Conservation (phyloP, 371 early-diverging fungal genomes). For the Mucor piriformis region DNA sequence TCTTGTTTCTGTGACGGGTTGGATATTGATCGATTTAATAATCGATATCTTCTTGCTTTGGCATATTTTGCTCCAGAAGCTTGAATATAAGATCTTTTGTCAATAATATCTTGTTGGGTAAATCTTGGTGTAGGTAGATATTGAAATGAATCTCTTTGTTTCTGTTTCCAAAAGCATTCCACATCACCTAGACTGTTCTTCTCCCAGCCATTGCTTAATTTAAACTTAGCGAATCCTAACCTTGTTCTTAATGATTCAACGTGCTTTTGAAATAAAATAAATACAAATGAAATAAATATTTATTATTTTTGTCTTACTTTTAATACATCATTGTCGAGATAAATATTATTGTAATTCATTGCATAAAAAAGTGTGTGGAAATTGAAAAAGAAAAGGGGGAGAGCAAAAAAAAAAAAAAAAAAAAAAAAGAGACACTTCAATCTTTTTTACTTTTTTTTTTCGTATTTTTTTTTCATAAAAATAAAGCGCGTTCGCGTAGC, state of each 20-base stretch:
- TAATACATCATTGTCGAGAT: conserved; percentile 1
- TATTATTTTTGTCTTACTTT: conserved; percentile 1
- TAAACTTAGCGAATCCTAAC: conserved; percentile 44
- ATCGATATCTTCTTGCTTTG: conserved; percentile 17
- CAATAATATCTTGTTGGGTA: conserved; percentile 50
- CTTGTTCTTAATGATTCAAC: conserved; percentile 37
- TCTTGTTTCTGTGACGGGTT: neutral
- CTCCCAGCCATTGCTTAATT: conserved; percentile 46
- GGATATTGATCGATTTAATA: conserved; percentile 7
- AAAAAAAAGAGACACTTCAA: neutral
- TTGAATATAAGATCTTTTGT: conserved; percentile 26
- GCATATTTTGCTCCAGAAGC: conserved; percentile 14
- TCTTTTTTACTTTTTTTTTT: conserved; percentile 8
- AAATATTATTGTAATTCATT: conserved; percentile 3
- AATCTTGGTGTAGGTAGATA: conserved; percentile 45
- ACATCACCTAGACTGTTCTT: conserved; percentile 37
- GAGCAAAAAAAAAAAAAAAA: conserved; percentile 4
- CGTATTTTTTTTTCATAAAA: neutral
- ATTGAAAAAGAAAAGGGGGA: neutral
- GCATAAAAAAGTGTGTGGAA: conserved; percentile 9
- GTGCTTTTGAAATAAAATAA: conserved; percentile 23
- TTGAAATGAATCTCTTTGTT: conserved; percentile 29
- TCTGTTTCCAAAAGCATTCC: conserved; percentile 41
- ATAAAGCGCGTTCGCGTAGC: neutral
- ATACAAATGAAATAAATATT: neutral